phyloP scores from a whole-genome alignment of 208 protist species.

The Entamoeba moshkovskii region DNA sequence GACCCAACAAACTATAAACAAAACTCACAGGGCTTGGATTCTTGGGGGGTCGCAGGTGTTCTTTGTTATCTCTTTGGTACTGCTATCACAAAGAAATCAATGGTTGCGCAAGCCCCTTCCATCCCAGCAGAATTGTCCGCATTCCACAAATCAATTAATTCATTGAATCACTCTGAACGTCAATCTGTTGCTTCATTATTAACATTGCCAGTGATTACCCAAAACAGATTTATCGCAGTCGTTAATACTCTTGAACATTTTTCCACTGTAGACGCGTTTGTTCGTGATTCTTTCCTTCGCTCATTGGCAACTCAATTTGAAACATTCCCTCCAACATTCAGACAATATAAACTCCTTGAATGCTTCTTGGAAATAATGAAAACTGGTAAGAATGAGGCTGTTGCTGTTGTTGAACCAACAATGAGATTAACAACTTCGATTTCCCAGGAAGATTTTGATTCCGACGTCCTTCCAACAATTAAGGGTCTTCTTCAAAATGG shows the following conservation, averaged over 20 bases:
- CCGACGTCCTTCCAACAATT: not conserved
- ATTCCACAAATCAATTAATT: not conserved
- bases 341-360: not conserved
- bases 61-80: not conserved
- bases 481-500: not conserved
- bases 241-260: not conserved
- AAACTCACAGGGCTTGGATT: not conserved
- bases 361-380: not conserved
- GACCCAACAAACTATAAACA: not conserved
- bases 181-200: not conserved
- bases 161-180: not conserved
- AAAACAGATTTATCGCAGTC: not conserved
- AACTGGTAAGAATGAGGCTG: not conserved
- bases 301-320: not conserved
- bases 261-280: not conserved
- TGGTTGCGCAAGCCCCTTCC: not conserved
- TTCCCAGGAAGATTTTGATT: not conserved
- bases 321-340: not conserved
- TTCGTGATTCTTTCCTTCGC: not conserved
- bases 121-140: not conserved
- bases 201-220: not conserved
- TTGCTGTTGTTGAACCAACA: not conserved
- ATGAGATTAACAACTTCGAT: not conserved
- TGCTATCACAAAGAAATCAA: not conserved
- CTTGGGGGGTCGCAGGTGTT: not conserved